Evolutionary conservation across 2,329 filamentous ascomycete genomes (phyloP).

Genomic region (Eutypella sp.): DNA sequence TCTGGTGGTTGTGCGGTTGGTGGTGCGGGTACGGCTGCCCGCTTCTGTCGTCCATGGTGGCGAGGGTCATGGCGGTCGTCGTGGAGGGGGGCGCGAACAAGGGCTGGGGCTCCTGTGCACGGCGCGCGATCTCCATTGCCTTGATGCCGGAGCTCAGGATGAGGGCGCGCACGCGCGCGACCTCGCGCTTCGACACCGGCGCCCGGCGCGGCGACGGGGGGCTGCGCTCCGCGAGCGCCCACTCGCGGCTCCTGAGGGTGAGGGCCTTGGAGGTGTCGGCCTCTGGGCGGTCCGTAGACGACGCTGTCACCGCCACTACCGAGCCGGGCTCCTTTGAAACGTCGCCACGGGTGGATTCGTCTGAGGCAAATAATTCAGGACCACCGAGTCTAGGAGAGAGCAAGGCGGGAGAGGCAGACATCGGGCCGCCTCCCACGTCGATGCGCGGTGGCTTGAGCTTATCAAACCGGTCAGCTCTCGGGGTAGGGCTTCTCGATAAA

Average conservation of each 20-base stretch:
- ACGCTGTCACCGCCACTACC: no score
- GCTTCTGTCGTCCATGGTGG: neutral
- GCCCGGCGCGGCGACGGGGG: conserved; percentile 31
- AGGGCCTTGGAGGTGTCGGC: conserved; percentile 6
- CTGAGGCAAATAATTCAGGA: conserved; percentile 34
- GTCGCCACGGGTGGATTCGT: conserved; percentile 26
- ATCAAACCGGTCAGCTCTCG: conserved; percentile 41
- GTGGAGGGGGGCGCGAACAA: conserved; percentile 24
- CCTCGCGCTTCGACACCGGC: conserved; percentile 63
- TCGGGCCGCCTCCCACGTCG: conserved; percentile 39
- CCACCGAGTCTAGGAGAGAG: conserved; percentile 18
- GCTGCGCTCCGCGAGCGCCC: conserved; percentile 46
- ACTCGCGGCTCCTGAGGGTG: conserved; percentile 30
- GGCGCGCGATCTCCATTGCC: conserved; percentile 71
- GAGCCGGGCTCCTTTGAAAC: no score
- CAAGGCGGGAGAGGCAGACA: conserved; percentile 28
- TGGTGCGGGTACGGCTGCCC: neutral
- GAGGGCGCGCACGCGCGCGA: conserved; percentile 71
- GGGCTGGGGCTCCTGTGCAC: conserved; percentile 48
- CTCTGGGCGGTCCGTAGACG: neutral
- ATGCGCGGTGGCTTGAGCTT: conserved; percentile 45
- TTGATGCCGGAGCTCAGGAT: conserved; percentile 85
- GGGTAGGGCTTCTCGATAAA: conserved; percentile 30
- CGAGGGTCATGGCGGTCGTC: conserved; percentile 3
- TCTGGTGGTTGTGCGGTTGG: neutral